A percentile compares a stretch with the other conserved stretches of the same genome.
These are phyloP conservation scores for Posidonia australis DNA, from an alignment of 106 monocot species.

Conservation along the genomic window DNA sequence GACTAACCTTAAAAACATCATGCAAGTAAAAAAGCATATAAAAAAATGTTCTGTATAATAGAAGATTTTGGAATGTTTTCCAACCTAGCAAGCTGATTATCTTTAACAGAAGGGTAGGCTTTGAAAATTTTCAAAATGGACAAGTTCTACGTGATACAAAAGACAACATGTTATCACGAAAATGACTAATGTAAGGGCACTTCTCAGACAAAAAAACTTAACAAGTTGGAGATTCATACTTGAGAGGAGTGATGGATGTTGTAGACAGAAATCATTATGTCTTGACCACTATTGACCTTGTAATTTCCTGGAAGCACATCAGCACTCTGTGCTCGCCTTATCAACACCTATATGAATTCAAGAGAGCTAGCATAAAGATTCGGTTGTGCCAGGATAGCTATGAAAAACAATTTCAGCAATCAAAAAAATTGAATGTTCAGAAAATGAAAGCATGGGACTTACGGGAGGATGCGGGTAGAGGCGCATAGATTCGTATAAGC, in stretches of 20 bases:
- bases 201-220: no score
- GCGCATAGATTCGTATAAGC: slow-evolving; percentile 93
- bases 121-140: no score
- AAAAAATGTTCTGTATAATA: no score
- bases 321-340: slow-evolving; percentile 75
- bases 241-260: slow-evolving; percentile 85
- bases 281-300: slow-evolving; percentile 79
- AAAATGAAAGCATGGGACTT: slow-evolving; percentile 12
- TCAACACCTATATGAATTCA: slow-evolving; percentile 51
- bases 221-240: slow-evolving; percentile 23
- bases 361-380: not conserved
- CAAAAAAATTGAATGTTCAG: not conserved
- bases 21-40: no score
- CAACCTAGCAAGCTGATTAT: no score
- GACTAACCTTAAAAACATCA: no score
- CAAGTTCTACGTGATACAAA: no score
- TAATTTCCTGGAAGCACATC: slow-evolving; percentile 91
- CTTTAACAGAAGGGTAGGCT: no score
- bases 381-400: not conserved
- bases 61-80: no score
- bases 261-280: slow-evolving; percentile 98
- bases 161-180: no score
- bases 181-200: no score
- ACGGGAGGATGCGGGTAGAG: slow-evolving; percentile 98
- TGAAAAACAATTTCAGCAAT: not conserved